Percentiles rank a stretch among this genome's conserved stretches.
Conservation (phyloP, 2,329 filamentous ascomycete species). For the Coniochaeta pulveracea region DNA sequence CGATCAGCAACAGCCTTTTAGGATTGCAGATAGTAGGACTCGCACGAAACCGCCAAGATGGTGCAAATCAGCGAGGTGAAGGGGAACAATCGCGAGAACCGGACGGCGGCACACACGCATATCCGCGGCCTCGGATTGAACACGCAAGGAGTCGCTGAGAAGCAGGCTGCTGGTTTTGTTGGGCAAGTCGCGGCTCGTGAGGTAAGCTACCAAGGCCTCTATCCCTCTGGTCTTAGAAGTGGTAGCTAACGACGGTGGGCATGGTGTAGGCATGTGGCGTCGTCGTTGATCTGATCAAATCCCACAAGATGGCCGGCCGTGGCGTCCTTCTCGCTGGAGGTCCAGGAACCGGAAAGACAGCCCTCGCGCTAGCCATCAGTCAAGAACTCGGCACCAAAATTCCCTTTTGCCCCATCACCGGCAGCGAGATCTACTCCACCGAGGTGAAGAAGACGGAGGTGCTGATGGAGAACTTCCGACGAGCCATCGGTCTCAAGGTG, state of each 20-base stretch:
- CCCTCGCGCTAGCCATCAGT: constrained; percentile 86
- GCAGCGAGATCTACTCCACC: constrained; percentile 93
- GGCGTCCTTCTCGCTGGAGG: constrained; percentile 90
- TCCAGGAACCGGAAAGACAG: constrained; percentile 94
- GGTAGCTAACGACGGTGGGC: constrained; percentile 4
- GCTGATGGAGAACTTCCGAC: constrained; percentile 97
- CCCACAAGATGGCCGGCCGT: constrained; percentile 95
- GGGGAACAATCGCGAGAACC: constrained; percentile 86
- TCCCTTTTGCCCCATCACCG: constrained; percentile 95
- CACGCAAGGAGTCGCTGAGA: constrained; percentile 75
- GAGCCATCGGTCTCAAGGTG: constrained; percentile 92
- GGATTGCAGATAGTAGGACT: too few relatives aligned
- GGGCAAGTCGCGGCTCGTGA: constrained; percentile 83
- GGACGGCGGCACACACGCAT: constrained; percentile 93
- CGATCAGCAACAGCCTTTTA: too few relatives aligned
- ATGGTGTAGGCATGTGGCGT: constrained; percentile 73
- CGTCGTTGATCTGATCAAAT: constrained; percentile 88
- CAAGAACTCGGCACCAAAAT: constrained; percentile 98
- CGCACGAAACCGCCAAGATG: constrained; percentile 41
- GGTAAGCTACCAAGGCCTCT: constrained; percentile 48
- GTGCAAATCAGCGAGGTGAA: constrained; percentile 92
- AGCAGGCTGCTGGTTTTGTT: constrained; percentile 72
- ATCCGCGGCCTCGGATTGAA: constrained; percentile 91
- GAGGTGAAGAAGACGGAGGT: constrained; percentile 99
- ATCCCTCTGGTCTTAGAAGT: not conserved